Evolutionary conservation across 345 rosid genomes (phyloP).

Genomic region (Anacardium occidentale): DNA sequence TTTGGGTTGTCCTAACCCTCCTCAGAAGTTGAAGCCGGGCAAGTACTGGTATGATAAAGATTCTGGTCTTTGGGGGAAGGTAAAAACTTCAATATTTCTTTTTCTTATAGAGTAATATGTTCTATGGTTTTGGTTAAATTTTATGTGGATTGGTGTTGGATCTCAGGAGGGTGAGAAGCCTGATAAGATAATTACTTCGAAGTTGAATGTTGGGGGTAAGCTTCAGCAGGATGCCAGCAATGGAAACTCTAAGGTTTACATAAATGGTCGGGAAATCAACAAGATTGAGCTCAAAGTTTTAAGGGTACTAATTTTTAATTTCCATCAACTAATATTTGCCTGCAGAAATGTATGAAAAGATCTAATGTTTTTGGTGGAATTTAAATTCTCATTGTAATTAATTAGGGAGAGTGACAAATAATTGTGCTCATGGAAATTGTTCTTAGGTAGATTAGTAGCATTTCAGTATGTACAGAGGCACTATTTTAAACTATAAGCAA

Average conservation of each 20-base stretch:
- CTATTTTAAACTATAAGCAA: not conserved
- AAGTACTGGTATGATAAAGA: conserved; percentile 61
- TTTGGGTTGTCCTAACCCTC: conserved; percentile 39
- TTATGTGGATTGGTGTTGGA: not conserved
- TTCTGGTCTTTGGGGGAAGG: conserved; percentile 67
- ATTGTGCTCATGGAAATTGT: not conserved
- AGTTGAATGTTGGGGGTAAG: conserved; percentile 53
- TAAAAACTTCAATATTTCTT: conserved; percentile 19
- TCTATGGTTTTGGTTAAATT: not conserved
- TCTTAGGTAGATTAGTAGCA: not conserved
- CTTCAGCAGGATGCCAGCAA: conserved; percentile 50
- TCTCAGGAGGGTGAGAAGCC: conserved; percentile 71
- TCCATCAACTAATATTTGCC: not conserved
- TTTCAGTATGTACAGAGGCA: not conserved
- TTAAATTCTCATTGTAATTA: not conserved
- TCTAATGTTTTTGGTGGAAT: not conserved
- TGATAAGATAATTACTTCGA: conserved; percentile 53
- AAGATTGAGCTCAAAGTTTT: conserved; percentile 45
- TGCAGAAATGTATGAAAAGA: not conserved
- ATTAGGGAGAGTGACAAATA: not conserved
- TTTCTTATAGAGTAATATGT: not conserved
- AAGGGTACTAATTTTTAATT: conserved; percentile 29
- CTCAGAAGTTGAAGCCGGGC: conserved; percentile 54
- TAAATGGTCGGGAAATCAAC: conserved; percentile 69
- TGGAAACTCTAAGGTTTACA: conserved; percentile 56